These are phyloP conservation scores for Cucumis melo DNA, from an alignment of 306 rosid species.

Conservation along the genomic window DNA sequence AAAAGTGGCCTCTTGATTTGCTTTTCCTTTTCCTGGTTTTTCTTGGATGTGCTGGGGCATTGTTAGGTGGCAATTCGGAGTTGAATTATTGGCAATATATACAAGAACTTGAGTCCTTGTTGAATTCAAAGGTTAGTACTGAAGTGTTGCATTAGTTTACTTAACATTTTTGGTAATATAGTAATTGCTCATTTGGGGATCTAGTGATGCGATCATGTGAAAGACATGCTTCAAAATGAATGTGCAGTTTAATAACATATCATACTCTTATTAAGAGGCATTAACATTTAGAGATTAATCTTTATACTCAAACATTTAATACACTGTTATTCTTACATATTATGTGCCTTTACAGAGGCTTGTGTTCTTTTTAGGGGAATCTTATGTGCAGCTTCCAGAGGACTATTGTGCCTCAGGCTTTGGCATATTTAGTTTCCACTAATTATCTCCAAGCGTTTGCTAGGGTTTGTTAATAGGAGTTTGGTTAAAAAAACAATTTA, in stretches of 20 bases:
- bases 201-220: background rate
- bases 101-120: slow-evolving; percentile 37
- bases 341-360: background rate
- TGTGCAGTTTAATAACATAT: background rate
- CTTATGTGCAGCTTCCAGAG: background rate
- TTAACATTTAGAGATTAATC: background rate
- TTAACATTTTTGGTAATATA: background rate
- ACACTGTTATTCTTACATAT: background rate
- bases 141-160: background rate
- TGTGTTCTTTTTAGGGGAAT: background rate
- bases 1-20: background rate
- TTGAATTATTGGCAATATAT: slow-evolving; percentile 28
- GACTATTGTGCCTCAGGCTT: background rate
- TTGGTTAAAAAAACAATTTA: background rate
- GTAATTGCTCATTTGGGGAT: background rate
- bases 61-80: slow-evolving; percentile 40
- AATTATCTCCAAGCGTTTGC: background rate
- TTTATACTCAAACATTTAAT: background rate
- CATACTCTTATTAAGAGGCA: background rate
- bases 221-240: background rate
- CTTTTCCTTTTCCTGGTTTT: background rate
- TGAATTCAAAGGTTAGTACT: slow-evolving; percentile 65
- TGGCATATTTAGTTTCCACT: background rate
- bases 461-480: background rate
- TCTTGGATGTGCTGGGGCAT: background rate